Evolutionary conservation across 1,284 basidiomycete species (phyloP), one percentile per base, ranked within the genome.

Genomic region (Tylopilus microsporus): DNA sequence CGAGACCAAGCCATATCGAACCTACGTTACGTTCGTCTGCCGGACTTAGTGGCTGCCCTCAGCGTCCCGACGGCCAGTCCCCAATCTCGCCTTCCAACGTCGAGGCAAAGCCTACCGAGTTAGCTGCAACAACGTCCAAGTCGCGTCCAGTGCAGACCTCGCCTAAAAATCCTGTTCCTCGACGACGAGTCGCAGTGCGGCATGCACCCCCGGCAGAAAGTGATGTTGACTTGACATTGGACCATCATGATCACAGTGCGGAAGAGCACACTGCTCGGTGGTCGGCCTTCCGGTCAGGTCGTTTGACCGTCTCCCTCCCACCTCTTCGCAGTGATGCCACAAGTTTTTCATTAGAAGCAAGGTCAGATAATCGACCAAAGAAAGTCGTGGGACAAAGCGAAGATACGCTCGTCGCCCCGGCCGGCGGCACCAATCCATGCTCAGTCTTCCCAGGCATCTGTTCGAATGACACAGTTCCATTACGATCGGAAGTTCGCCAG

Each of bases 241-340:
- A 51, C 21, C 19, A 46, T 12, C 47, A 53, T 36, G 43, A 41
- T 54, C 50, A 56, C 11, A 36, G 19, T 6, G 41, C 19, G 9
- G 49, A 56, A 52, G 45, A 39, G 7, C 18, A 15, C 42, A 41
- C 46, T 49, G 18, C 41, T 60, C 62, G 69, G 39, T 69, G 69
- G 69, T 55, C 47, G 42, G 37, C 56, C 16, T 72, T 70, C 55
- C 65, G 61, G 43, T 73, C 70, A 10, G 70, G 67, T 10, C 15
- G 32, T 41, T 34, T 70, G 39, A 55, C 53, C 19, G 37, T 70
- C 32, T 49, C 3, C 30, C 46, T 67, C 21, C 53, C 56, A 19
- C 49, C 47, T 42, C 46, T 18, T 32, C 25, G n/a, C 53, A 50
- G 34, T 18, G 25, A 32, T 36, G 39, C 45, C 15, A 45, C 21